These are phyloP conservation scores for Crucihimalaya himalaica DNA, from an alignment of 345 rosid genomes.

Conservation along the genomic window DNA sequence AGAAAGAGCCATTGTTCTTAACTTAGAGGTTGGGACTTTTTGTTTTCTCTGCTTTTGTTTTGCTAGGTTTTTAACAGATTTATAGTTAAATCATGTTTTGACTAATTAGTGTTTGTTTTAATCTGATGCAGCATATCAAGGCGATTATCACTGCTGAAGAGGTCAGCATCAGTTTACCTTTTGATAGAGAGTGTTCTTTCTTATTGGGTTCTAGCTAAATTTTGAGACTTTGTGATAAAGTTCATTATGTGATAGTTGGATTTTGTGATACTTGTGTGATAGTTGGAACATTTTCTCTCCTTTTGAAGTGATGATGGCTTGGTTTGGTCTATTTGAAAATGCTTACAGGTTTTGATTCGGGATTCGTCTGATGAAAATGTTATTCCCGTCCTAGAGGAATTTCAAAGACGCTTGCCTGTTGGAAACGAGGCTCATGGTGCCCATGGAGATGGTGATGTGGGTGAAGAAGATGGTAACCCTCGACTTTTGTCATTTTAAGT, in stretches of 20 bases:
- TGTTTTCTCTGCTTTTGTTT: background rate
- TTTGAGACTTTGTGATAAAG: background rate
- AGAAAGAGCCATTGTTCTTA: conserved; percentile 86
- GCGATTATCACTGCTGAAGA: conserved; percentile 95
- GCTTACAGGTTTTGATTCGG: conserved; percentile 68
- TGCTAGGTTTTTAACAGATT: background rate
- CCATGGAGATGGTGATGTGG: conserved; percentile 59
- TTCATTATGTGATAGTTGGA: no score
- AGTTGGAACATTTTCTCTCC: background rate
- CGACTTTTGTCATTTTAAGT: background rate
- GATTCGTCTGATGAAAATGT: conserved; percentile 81
- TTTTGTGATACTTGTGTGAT: background rate
- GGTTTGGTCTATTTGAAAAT: background rate
- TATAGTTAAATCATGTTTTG: background rate
- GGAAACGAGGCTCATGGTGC: conserved; percentile 39
- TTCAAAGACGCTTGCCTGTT: conserved; percentile 69
- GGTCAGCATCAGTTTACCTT: conserved; percentile 47
- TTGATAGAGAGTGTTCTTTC: background rate
- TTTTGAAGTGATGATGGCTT: background rate
- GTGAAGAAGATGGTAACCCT: conserved; percentile 81
- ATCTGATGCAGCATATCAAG: conserved; percentile 71
- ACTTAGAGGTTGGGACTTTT: conserved; percentile 62
- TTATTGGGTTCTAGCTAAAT: background rate
- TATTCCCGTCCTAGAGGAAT: conserved; percentile 83
- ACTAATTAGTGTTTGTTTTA: background rate